Evolutionary conservation across 345 rosid genomes (phyloP), one percentile per base, ranked within the genome.

Genomic region (Camelina laxa): DNA sequence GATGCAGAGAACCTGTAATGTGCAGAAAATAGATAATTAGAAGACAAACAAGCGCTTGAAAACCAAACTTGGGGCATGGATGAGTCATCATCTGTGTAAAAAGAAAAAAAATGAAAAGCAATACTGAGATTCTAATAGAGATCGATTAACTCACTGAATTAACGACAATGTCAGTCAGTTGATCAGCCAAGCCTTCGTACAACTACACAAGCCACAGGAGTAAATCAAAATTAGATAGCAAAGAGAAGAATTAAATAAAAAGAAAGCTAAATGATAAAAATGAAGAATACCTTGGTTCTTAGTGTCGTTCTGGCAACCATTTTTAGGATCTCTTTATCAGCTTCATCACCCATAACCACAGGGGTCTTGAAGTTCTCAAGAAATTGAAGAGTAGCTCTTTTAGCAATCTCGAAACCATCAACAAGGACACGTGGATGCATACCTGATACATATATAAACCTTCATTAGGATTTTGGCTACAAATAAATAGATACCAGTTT

Each of bases 341-440:
- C 92, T 74, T 96, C 98, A 73, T 85, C 77, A 14, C 98, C 99
- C 82, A 96, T 92, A 45, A 96, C 93, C 47, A 96, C 99, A 44
- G 96, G 98, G 77, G 97, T 92, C 86, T 88, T 96, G 82, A 96
- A 96, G 67, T 85, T 91, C 14, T 96, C 99, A 54, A 96, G 97
- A 73, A 91, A 89, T 49, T 90, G 92, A 20, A 96, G 91, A 33
- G 98, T 88, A 19, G 98, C 99, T 84, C 85, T 87, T 80, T 96
- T 96, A 3, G 99, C 99, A 77, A 91, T 87, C 82, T 96, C 98
- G 48, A 96, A 89, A 44, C 99, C 99, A 92, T 96, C 99, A 78
- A 92, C 95, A 79, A 96, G 76, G 75, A 96, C 99, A 67, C 98
- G 97, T 12, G 99, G 99, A 85, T 96, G 99, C 98, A 96, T 92